Evolutionary conservation across 805 yeast genomes (phyloP), one percentile per base, ranked within the genome.

Genomic region (Komagataella populi): DNA sequence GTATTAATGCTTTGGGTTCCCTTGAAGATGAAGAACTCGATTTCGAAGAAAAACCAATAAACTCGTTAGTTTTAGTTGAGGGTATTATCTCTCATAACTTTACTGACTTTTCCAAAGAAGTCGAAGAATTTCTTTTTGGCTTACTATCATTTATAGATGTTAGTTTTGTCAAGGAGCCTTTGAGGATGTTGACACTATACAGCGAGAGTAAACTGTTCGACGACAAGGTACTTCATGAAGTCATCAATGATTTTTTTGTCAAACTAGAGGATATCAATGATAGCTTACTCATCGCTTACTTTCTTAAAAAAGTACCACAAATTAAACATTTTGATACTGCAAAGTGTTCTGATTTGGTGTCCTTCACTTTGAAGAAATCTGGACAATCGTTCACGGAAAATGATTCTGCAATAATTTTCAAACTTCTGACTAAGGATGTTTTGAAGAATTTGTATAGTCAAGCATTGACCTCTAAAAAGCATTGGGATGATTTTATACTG

Each of bases 351-450:
- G 57, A 55, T 18, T 46, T 64, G 23, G 39, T 30, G 4, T 10
- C 20, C 2, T 24, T 50, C 12, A 30, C 48, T 6, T 36, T 48
- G 45, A 50, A 52, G 30, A 36, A 50, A 39, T 20, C 50, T 12
- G 60, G 55, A 47, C 44, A 56, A 3, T 52, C 51, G 50, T 49
- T 12, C 53, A 48, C 43, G 22, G 39, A 7, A 6, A 36, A 12
- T 49, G 55, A 39, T 52, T 30, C 39, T 30, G 39, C 39, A 30
- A 14, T 30, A 1, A 30, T 30, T 10, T 67, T 60, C 55, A 59
- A 57, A 52, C 61, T 74, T 43, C 47, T 74, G 6, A 69, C 64
- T 3, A 59, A 63, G 5, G 66, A 66, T 1, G 68, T 70, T 22
- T 55, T 72, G 0, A 10, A 54, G 1, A 63, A 63, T 30, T 53